phyloP scores from a whole-genome alignment of 441 rosid species.

The Brassica hybrid region DNA sequence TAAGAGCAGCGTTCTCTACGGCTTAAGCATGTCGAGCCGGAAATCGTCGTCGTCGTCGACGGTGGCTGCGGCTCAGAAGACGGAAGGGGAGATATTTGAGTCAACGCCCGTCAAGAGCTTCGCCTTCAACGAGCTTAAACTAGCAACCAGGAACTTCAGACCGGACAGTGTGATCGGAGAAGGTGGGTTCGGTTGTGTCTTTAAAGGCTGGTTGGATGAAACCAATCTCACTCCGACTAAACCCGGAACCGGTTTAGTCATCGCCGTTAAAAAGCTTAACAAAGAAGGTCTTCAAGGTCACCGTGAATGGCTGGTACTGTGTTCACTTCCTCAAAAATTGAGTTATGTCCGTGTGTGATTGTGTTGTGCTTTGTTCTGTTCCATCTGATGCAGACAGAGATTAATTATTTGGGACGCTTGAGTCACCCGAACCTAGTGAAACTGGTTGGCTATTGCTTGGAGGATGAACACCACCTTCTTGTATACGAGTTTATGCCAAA shows the following conservation, averaged over 20 bases:
- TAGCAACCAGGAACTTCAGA: constrained; percentile 76
- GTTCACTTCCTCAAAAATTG: not conserved
- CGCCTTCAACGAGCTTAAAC: constrained; percentile 62
- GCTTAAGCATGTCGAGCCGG: constrained; percentile 42
- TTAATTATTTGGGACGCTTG: constrained; percentile 75
- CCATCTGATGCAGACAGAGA: constrained; percentile 60
- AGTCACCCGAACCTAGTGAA: constrained; percentile 83
- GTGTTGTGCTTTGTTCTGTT: not conserved
- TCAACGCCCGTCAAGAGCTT: constrained; percentile 74
- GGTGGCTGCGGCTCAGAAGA: constrained; percentile 43
- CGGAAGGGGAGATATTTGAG: constrained; percentile 76
- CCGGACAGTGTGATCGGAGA: constrained; percentile 92
- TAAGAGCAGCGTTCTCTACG: constrained; percentile 33
- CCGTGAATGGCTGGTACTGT: constrained; percentile 85
- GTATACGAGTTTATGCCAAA: constrained; percentile 90
- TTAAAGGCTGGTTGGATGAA: constrained; percentile 95
- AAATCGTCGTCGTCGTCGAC: constrained; percentile 43
- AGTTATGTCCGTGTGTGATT: not conserved
- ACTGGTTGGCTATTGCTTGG: constrained; percentile 77
- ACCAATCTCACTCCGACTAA: constrained; percentile 55
- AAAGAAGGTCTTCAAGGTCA: constrained; percentile 86
- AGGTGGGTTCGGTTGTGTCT: constrained; percentile 93
- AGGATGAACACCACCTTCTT: constrained; percentile 80
- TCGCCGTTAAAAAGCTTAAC: constrained; percentile 83
- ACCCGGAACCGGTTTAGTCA: constrained; percentile 82